phyloP scores from a whole-genome alignment of 2,329 filamentous ascomycete species.

The Apiospora sp. region DNA sequence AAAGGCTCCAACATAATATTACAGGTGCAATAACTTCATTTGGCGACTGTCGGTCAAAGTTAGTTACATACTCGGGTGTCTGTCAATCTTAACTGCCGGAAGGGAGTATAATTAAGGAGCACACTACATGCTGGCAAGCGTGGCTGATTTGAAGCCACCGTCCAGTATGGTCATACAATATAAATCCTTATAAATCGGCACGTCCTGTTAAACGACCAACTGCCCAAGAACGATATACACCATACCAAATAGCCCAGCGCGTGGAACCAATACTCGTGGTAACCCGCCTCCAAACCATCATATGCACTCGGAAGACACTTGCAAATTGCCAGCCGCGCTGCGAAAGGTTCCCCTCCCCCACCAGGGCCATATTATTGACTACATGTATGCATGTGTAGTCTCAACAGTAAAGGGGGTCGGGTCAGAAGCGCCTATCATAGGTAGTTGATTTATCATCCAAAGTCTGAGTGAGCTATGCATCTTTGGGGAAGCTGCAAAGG shows the following conservation, averaged over 20 bases:
- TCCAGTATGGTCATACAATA: not conserved
- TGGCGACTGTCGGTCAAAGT: no score
- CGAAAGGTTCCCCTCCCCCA: not conserved
- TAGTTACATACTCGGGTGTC: not conserved
- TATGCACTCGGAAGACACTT: not conserved
- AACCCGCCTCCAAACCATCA: not conserved
- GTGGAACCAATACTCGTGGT: not conserved
- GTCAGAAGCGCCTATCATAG: not conserved
- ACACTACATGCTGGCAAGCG: constrained; percentile 7
- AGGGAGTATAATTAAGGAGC: constrained; percentile 6
- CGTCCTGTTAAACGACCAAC: not conserved
- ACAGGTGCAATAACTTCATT: no score
- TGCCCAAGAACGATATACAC: no score
- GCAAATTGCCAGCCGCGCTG: not conserved
- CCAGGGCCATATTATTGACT: constrained; percentile 8
- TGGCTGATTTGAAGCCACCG: not conserved
- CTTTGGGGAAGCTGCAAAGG: constrained; percentile 8
- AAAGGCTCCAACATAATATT: no score
- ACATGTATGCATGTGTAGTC: not conserved
- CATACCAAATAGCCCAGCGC: no score
- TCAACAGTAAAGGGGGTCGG: not conserved
- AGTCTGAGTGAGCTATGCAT: not conserved
- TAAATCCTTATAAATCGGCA: not conserved
- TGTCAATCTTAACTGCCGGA: not conserved
- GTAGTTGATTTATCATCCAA: not conserved